These are phyloP conservation scores for Ceraceosorus guamensis DNA, from an alignment of 1,284 basidiomycete species.

Conservation along the genomic window DNA sequence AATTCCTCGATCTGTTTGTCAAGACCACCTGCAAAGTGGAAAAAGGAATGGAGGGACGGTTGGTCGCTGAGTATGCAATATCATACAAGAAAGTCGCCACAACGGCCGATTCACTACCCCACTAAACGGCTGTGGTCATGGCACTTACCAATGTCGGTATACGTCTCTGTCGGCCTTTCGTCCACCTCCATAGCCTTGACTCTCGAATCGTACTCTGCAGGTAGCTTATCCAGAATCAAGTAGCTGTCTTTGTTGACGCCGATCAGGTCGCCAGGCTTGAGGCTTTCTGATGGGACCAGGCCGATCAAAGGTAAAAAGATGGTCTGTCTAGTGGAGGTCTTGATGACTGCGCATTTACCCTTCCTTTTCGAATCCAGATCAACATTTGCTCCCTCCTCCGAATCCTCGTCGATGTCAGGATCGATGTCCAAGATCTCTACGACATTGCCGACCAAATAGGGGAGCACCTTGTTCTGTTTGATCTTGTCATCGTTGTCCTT, in stretches of 20 bases:
- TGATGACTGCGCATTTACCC: slow-evolving; percentile 97
- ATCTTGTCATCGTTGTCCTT: slow-evolving; percentile 97
- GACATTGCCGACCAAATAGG: slow-evolving; percentile 95
- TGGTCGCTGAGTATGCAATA: no score
- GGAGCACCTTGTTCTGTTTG: slow-evolving; percentile 98
- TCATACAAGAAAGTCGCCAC: background rate
- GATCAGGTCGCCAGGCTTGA: slow-evolving; percentile 86
- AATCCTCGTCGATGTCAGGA: slow-evolving; percentile 76
- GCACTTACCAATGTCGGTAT: slow-evolving; percentile 62
- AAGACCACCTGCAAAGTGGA: slow-evolving; percentile 52
- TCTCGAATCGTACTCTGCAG: slow-evolving; percentile 67
- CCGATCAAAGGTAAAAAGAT: slow-evolving; percentile 97
- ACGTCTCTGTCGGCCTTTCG: slow-evolving; percentile 69
- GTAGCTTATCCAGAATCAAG: slow-evolving; percentile 81
- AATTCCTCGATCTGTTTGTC: slow-evolving; percentile 77
- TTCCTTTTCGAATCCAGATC: slow-evolving; percentile 89
- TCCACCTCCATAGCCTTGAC: slow-evolving; percentile 91
- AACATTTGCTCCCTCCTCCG: slow-evolving; percentile 72
- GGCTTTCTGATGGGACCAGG: slow-evolving; percentile 81
- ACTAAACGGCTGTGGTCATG: background rate
- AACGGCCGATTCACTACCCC: no score
- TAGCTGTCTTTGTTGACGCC: slow-evolving; percentile 99
- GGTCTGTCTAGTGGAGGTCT: slow-evolving; percentile 89
- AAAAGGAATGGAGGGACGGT: no score
- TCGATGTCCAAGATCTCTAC: slow-evolving; percentile 81